Conservation (phyloP, 2,329 filamentous ascomycete genomes). For the Penicillium brasilianum region DNA sequence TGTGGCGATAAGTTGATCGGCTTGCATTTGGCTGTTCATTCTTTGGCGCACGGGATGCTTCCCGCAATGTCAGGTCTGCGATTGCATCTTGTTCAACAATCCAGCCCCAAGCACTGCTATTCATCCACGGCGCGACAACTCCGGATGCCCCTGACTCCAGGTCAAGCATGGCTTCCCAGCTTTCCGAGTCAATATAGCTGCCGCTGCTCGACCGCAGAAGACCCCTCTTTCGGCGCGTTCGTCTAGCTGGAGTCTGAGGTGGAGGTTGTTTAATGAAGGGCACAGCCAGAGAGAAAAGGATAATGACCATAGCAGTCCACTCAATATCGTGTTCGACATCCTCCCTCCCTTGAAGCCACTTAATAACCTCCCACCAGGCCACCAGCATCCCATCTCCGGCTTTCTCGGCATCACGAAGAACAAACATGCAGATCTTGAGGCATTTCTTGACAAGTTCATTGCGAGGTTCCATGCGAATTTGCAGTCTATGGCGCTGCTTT, state of each 20-base stretch:
- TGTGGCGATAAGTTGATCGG: constrained; percentile 42
- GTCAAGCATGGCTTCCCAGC: constrained; percentile 56
- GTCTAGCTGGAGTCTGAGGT: constrained; percentile 39
- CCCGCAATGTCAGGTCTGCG: constrained; percentile 24
- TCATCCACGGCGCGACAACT: constrained; percentile 55
- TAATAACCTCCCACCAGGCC: constrained; percentile 75
- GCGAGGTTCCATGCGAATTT: constrained; percentile 69
- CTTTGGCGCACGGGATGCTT: constrained; percentile 28
- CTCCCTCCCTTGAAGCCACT: constrained; percentile 65
- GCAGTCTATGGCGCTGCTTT: constrained; percentile 67
- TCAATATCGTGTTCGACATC: constrained; percentile 60
- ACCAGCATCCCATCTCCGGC: constrained; percentile 66
- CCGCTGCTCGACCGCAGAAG: constrained; percentile 58
- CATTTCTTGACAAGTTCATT: constrained; percentile 66
- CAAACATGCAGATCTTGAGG: constrained; percentile 66
- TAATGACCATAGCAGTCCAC: constrained; percentile 71
- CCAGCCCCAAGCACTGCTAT: constrained; percentile 73
- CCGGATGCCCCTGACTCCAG: constrained; percentile 51
- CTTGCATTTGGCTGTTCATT: constrained; percentile 30
- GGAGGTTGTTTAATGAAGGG: constrained; percentile 56
- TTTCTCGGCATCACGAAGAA: constrained; percentile 62
- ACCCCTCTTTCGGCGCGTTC: constrained; percentile 48
- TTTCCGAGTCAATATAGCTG: constrained; percentile 49
- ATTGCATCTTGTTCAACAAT: constrained; percentile 62
- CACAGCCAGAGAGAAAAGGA: constrained; percentile 68